phyloP scores from a whole-genome alignment of 2,329 filamentous ascomycete genomes.

The Penicillium fuscoglaucum region DNA sequence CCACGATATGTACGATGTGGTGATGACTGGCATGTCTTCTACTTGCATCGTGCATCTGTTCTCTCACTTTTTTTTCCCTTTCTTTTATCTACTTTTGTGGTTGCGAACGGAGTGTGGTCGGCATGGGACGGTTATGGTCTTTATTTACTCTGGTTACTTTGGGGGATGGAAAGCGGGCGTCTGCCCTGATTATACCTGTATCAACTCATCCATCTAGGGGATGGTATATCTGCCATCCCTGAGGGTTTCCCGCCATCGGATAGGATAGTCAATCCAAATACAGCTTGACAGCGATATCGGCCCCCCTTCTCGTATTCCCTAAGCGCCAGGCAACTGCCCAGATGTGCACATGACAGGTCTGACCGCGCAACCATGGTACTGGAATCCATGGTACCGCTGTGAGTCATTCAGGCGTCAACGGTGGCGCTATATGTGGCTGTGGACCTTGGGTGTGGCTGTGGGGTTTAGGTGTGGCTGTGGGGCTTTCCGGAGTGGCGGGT shows the following conservation, averaged over 20 bases:
- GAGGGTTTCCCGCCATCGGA: background rate
- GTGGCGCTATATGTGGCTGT: background rate
- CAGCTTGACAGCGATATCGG: conserved; percentile 11
- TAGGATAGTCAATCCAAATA: conserved; percentile 15
- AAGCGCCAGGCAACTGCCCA: background rate
- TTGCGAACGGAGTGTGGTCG: conserved; percentile 35
- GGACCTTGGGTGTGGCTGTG: background rate
- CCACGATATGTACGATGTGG: conserved; percentile 31
- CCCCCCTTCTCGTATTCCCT: background rate
- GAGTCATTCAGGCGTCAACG: background rate
- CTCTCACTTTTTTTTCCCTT: conserved; percentile 22
- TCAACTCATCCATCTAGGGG: conserved; percentile 15
- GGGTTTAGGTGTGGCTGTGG: background rate
- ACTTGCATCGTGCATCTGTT: conserved; percentile 25
- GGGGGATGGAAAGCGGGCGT: conserved; percentile 1
- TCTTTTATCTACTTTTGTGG: conserved; percentile 21
- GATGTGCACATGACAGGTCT: conserved; percentile 1
- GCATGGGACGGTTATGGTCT: conserved; percentile 31
- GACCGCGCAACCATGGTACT: background rate
- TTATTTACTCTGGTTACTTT: conserved; percentile 17
- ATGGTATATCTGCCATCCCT: conserved; percentile 5
- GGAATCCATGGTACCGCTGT: background rate
- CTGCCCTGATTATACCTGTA: conserved; percentile 14
- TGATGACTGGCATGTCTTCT: conserved; percentile 22
- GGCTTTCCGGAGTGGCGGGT: background rate